Evolutionary conservation across 768 basidiomycete species (phyloP).

Genomic region (Mrakia frigida): DNA sequence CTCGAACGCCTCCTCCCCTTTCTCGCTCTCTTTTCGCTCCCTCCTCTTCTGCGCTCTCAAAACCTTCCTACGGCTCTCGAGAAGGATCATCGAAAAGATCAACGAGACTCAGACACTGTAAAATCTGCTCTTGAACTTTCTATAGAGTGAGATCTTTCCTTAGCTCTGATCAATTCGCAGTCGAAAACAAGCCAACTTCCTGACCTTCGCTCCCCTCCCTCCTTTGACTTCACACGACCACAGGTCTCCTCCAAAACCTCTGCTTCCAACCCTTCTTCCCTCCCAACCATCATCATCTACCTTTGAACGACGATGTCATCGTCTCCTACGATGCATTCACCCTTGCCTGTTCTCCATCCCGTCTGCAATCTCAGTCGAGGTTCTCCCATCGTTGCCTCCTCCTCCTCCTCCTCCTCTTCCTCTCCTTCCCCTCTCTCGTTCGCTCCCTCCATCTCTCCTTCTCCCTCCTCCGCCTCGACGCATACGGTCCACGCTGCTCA

Average conservation of each 20-base stretch:
- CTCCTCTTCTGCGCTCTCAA: no score
- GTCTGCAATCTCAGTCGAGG: constrained; percentile 16
- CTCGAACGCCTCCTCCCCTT: no score
- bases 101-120: no score
- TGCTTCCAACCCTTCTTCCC: no score
- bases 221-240: background rate
- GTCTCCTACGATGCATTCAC: constrained; percentile 13
- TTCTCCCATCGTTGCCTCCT: background rate
- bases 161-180: no score
- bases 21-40: no score
- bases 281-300: background rate
- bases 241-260: no score
- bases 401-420: background rate
- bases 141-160: no score
- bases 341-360: constrained; percentile 20
- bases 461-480: constrained; percentile 23
- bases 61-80: no score
- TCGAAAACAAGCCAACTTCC: no score
- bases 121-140: no score
- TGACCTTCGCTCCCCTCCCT: background rate
- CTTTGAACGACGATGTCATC: background rate
- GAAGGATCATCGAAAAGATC: background rate
- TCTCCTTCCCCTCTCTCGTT: constrained; percentile 12
- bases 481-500: constrained; percentile 22
- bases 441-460: constrained; percentile 11